phyloP scores from a whole-genome alignment of 768 basidiomycete genomes.

The Leccinellum rugosiceps region DNA sequence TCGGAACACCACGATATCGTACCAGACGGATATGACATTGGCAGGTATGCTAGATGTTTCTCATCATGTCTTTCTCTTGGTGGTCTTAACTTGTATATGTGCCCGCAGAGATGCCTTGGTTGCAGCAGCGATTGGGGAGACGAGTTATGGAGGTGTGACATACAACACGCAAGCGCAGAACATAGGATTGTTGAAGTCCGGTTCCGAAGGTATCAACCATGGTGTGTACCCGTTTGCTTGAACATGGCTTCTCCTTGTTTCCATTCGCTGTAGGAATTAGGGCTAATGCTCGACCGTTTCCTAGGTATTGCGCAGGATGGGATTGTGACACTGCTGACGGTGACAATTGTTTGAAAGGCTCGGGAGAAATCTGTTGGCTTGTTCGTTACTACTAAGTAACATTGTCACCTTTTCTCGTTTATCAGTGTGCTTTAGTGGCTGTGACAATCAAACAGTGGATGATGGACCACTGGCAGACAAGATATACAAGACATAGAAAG shows the following conservation, averaged over 20 bases:
- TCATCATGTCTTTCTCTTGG: not conserved
- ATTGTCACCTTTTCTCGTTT: no score
- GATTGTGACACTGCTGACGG: conserved; percentile 51
- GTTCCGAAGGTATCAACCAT: conserved; percentile 50
- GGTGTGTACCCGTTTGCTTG: conserved; percentile 31
- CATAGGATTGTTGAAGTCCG: conserved; percentile 52
- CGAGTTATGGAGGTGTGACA: conserved; percentile 39
- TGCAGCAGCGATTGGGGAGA: conserved; percentile 35
- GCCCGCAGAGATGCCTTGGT: conserved; percentile 38
- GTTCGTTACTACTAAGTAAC: no score
- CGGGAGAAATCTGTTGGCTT: no score
- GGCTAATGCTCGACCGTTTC: not conserved
- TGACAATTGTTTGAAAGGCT: conserved; percentile 37
- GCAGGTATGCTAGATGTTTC: conserved; percentile 31
- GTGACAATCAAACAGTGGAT: no score
- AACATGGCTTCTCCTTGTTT: not conserved
- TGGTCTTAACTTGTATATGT: not conserved
- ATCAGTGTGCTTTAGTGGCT: no score
- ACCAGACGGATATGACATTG: conserved; percentile 49
- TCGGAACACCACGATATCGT: conserved; percentile 39
- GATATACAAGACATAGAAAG: no score
- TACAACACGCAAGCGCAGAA: conserved; percentile 47
- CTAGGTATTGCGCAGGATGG: conserved; percentile 63
- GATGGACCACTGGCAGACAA: no score
- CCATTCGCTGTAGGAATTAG: not conserved